Conservation (phyloP, 176 grass and related monocot species). For the Hordeum vulgare region MorexV3_pseudomolecules_assembly NC_058524.1:32535324-32535823, state of each 20-base stretch:
- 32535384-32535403: constrained; percentile 85
- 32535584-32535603: constrained; percentile 90
- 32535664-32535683: no score
- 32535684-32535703: no score
- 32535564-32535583: constrained; percentile 98
- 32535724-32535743: no score
- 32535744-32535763: no score
- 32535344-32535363: constrained; percentile 97
- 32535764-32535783: no score
- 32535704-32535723: no score
- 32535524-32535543: constrained; percentile 92
- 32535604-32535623: constrained; percentile 98
- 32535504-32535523: constrained; percentile 93
- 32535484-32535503: constrained; percentile 98
- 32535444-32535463: constrained; percentile 96
- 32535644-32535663: constrained; percentile 99
- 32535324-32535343: constrained; percentile 93
- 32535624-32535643: constrained; percentile 91
- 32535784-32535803: no score
- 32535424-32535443: constrained; percentile 99
- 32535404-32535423: constrained; percentile 95
- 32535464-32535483: constrained; percentile 88
- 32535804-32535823: no score
- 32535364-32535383: constrained; percentile 98
- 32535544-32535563: constrained; percentile 95